These are phyloP conservation scores for Pyropia yezoensis DNA, from an alignment of 23 red algal species.

Conservation along the genomic window DNA sequence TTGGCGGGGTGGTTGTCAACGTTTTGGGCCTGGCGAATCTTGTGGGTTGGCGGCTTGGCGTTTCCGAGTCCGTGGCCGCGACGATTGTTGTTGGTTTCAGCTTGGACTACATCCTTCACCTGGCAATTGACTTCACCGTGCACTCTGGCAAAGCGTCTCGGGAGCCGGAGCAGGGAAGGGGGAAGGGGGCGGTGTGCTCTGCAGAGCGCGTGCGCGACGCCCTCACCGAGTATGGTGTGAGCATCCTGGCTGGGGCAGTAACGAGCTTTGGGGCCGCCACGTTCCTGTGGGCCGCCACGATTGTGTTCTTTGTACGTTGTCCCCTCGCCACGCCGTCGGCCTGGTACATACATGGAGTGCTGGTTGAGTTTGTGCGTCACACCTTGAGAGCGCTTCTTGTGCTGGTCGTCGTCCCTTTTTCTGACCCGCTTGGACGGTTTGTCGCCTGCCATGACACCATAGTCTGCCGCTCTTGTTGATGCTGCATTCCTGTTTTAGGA, in stretches of 20 bases:
- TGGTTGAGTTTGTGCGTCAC: no score
- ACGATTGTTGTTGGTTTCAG: slow-evolving; percentile 55
- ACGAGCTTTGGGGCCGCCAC: slow-evolving; percentile 27
- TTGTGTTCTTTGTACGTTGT: slow-evolving; percentile 43
- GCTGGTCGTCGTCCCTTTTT: no score
- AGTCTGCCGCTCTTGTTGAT: no score
- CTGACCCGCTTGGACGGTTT: no score
- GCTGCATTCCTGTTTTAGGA: background rate
- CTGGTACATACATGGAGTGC: no score
- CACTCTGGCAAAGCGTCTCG: slow-evolving; percentile 2
- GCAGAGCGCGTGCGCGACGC: slow-evolving; percentile 31
- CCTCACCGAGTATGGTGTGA: slow-evolving; percentile 53
- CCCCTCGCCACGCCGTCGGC: no score
- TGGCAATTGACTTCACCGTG: slow-evolving; percentile 53
- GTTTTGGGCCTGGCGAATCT: slow-evolving; percentile 26
- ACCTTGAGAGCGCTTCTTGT: no score
- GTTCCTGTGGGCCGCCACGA: slow-evolving; percentile 39
- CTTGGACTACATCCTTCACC: slow-evolving; percentile 56
- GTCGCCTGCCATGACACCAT: no score
- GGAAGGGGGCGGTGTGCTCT: no score
- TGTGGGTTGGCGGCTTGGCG: slow-evolving; percentile 37
- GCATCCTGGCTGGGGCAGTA: slow-evolving; percentile 37
- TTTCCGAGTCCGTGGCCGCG: slow-evolving; percentile 49
- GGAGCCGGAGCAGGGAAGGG: no score
- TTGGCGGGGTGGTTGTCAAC: slow-evolving; percentile 42